Conservation (phyloP, 2,329 filamentous ascomycete genomes). For the Lasiodiplodia hormozganensis region DNA sequence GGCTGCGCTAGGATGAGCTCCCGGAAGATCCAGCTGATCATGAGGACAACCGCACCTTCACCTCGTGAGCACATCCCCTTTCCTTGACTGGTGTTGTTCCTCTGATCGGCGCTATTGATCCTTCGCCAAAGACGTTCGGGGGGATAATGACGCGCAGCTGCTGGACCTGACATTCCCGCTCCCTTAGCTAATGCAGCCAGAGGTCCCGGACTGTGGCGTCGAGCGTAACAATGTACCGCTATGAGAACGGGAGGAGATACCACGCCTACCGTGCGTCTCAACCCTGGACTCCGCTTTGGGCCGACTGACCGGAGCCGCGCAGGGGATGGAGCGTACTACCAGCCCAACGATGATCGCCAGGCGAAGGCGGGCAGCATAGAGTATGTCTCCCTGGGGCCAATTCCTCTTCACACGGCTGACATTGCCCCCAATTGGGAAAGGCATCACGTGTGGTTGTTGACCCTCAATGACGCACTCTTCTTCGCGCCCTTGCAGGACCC, state of each 20-base stretch:
- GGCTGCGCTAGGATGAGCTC: conserved; percentile 21
- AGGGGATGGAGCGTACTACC: conserved; percentile 45
- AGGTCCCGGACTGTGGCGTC: conserved; percentile 48
- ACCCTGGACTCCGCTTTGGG: not conserved
- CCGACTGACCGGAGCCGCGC: not conserved
- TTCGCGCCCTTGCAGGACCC: conserved; percentile 41
- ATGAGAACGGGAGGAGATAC: conserved; percentile 46
- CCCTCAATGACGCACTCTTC: conserved; percentile 45
- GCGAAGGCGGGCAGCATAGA: conserved; percentile 29
- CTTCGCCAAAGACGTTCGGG: not conserved
- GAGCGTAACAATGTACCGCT: conserved; percentile 48
- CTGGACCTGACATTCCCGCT: not conserved
- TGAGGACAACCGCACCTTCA: conserved; percentile 28
- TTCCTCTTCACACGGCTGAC: not conserved
- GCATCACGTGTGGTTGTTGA: conserved; percentile 45
- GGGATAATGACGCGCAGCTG: conserved; percentile 15
- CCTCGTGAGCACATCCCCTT: conserved; percentile 27
- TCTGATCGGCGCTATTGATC: conserved; percentile 2
- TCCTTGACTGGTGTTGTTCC: not conserved
- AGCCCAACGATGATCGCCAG: conserved; percentile 43
- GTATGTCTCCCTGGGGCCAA: conserved; percentile 13
- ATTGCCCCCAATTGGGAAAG: conserved; percentile 28
- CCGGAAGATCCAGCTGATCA: conserved; percentile 28
- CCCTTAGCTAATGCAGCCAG: conserved; percentile 27
- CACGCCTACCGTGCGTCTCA: conserved; percentile 41